Evolutionary conservation across 1,139 yeast genomes (phyloP).

Genomic region (Yamadazyma triangularis): DNA sequence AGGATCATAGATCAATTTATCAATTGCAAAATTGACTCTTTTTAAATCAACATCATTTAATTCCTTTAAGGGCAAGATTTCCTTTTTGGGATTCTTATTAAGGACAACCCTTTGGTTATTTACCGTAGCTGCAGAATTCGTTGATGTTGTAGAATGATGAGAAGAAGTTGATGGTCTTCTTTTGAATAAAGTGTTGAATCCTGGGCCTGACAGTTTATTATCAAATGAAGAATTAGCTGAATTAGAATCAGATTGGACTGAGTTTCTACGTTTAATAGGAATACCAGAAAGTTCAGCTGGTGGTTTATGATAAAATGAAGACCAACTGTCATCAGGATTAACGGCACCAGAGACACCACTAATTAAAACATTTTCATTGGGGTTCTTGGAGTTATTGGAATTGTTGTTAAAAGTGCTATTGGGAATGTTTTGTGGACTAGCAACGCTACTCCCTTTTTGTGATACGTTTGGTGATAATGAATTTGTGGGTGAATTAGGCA

Average conservation of each 20-base stretch:
- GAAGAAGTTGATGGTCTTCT: conserved; percentile 14
- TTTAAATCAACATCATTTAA: conserved; percentile 37
- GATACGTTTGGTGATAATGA: conserved; percentile 4
- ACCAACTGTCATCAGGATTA: conserved; percentile 3
- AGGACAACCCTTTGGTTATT: conserved; percentile 27
- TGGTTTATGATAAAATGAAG: conserved; percentile 9
- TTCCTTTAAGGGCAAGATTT: conserved; percentile 23
- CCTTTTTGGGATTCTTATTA: conserved; percentile 43
- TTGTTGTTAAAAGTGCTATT: neutral
- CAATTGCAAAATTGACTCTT: conserved; percentile 73
- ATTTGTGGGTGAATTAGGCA: conserved; percentile 4
- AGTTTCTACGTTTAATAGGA: conserved; percentile 9
- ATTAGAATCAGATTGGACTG: conserved; percentile 1
- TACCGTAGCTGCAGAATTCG: neutral
- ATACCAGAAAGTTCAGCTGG: conserved; percentile 13
- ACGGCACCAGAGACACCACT: conserved; percentile 5
- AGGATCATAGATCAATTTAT: conserved; percentile 70
- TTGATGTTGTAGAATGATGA: neutral
- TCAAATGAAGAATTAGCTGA: conserved; percentile 1
- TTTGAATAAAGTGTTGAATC: conserved; percentile 13
- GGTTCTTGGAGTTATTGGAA: too few relatives aligned
- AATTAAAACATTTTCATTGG: conserved; percentile 1
- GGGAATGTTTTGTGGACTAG: neutral
- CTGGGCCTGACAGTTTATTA: conserved; percentile 3
- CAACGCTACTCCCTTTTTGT: too few relatives aligned